phyloP scores from a whole-genome alignment of 225 moss, liverwort and hornwort species.

The Pseudoscleropodium purum region DNA sequence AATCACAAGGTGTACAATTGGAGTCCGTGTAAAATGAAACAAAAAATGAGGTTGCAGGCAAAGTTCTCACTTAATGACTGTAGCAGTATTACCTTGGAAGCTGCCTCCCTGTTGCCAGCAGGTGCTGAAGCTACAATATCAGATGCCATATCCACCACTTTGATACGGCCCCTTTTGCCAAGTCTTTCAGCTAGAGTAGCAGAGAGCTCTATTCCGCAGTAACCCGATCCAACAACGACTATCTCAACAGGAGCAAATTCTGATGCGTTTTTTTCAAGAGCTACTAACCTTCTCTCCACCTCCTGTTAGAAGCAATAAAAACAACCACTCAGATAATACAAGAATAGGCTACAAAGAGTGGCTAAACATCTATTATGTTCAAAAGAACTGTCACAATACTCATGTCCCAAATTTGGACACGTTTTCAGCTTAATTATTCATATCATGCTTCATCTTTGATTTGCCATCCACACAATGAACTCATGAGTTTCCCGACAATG shows the following conservation, averaged over 20 bases:
- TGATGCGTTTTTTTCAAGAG: constrained; percentile 47
- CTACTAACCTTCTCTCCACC: constrained; percentile 70
- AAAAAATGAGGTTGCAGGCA: neutral
- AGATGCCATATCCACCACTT: constrained; percentile 66
- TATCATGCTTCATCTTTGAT: neutral
- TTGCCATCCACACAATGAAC: neutral
- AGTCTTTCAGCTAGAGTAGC: constrained; percentile 90
- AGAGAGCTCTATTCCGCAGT: constrained; percentile 80
- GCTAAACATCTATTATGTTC: neutral
- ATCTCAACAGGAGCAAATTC: constrained; percentile 49
- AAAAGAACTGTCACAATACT: neutral
- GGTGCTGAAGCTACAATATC: constrained; percentile 75
- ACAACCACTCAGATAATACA: neutral
- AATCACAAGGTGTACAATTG: neutral
- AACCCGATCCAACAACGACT: constrained; percentile 89
- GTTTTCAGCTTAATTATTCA: too few species aligned
- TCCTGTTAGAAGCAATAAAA: constrained; percentile 31
- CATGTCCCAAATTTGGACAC: neutral
- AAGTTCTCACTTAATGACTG: neutral
- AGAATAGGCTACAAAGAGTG: neutral
- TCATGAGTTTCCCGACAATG: neutral
- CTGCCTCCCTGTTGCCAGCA: constrained; percentile 81
- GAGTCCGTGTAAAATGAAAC: neutral
- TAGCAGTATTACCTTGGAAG: constrained; percentile 43
- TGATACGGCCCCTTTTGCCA: constrained; percentile 59